Conservation (phyloP, 2,329 filamentous ascomycete species). For the Fusarium secorum region DNA sequence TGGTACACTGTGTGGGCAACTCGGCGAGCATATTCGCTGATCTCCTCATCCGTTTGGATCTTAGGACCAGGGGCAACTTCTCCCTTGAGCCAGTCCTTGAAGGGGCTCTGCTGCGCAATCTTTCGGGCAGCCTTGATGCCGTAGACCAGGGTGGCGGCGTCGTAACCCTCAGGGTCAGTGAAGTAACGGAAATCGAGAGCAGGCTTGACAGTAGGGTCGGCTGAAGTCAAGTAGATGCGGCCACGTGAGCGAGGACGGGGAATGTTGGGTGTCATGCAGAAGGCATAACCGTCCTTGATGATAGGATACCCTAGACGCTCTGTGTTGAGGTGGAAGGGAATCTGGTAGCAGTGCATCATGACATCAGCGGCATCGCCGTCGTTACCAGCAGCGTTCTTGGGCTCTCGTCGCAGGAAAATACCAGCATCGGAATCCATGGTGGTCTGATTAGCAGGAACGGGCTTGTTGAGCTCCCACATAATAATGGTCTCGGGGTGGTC, state of each 20-base stretch:
- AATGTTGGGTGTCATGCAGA: slow-evolving; percentile 95
- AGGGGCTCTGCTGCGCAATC: slow-evolving; percentile 77
- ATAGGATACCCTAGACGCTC: slow-evolving; percentile 74
- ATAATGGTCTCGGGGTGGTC: slow-evolving; percentile 69
- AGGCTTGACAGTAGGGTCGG: slow-evolving; percentile 79
- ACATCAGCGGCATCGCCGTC: slow-evolving; percentile 83
- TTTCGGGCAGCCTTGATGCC: slow-evolving; percentile 80
- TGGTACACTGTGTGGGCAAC: slow-evolving; percentile 92
- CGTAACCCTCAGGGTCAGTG: slow-evolving; percentile 85
- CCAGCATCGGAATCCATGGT: slow-evolving; percentile 92
- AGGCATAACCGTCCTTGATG: slow-evolving; percentile 75
- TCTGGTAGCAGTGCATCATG: slow-evolving; percentile 98
- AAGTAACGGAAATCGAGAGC: slow-evolving; percentile 90
- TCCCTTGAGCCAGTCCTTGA: slow-evolving; percentile 82
- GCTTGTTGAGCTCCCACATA: slow-evolving; percentile 80
- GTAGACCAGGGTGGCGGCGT: slow-evolving; percentile 80
- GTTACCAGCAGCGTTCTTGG: slow-evolving; percentile 68
- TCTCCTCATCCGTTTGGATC: slow-evolving; percentile 78
- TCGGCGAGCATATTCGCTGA: slow-evolving; percentile 81
- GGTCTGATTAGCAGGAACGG: slow-evolving; percentile 78
- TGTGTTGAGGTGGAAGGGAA: slow-evolving; percentile 90
- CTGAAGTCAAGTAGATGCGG: slow-evolving; percentile 77
- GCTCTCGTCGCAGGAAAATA: slow-evolving; percentile 84
- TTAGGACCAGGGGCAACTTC: slow-evolving; percentile 81
- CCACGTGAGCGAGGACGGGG: slow-evolving; percentile 82